These are phyloP conservation scores for Pleurotus giganteus DNA, from an alignment of 768 basidiomycete species.

Conservation along the genomic window DNA sequence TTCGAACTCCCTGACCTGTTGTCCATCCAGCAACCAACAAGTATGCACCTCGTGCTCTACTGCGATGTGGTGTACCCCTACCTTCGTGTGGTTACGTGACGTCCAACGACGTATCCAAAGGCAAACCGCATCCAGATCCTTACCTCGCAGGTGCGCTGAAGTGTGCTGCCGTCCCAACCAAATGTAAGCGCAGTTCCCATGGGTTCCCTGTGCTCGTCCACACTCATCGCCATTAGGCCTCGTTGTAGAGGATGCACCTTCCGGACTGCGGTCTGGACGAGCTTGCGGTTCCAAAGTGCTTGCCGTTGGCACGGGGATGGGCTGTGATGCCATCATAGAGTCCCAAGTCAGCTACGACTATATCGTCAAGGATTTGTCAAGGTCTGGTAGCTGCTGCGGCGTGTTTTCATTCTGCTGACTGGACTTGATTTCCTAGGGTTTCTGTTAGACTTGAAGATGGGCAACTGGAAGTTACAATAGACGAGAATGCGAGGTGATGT, in stretches of 20 bases:
- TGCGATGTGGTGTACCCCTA: constrained; percentile 56
- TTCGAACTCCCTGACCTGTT: neutral
- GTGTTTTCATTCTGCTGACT: too few species aligned
- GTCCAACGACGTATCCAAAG: constrained; percentile 64
- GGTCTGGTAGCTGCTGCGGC: too few species aligned
- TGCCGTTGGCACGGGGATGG: constrained; percentile 82
- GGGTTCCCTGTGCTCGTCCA: neutral
- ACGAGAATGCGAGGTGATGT: constrained; percentile 24
- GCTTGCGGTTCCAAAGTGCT: constrained; percentile 76
- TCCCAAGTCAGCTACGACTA: constrained; percentile 59
- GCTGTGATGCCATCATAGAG: constrained; percentile 47
- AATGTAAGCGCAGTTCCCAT: constrained; percentile 41
- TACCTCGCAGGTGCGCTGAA: constrained; percentile 74
- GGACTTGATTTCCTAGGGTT: constrained; percentile 30
- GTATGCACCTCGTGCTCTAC: constrained; percentile 67
- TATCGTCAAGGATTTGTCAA: constrained; percentile 66
- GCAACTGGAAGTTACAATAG: constrained; percentile 45
- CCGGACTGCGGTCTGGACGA: constrained; percentile 72
- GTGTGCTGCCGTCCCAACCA: constrained; percentile 51
- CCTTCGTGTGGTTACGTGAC: constrained; percentile 68
- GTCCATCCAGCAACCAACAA: constrained; percentile 59
- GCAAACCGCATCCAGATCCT: constrained; percentile 89
- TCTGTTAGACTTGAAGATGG: constrained; percentile 42
- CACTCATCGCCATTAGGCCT: constrained; percentile 46
- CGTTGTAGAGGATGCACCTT: constrained; percentile 89